A percentile compares a stretch with the other conserved stretches of the same genome.
Evolutionary conservation across 306 rosid genomes (phyloP).

Genomic region (Quercus parvula): DNA sequence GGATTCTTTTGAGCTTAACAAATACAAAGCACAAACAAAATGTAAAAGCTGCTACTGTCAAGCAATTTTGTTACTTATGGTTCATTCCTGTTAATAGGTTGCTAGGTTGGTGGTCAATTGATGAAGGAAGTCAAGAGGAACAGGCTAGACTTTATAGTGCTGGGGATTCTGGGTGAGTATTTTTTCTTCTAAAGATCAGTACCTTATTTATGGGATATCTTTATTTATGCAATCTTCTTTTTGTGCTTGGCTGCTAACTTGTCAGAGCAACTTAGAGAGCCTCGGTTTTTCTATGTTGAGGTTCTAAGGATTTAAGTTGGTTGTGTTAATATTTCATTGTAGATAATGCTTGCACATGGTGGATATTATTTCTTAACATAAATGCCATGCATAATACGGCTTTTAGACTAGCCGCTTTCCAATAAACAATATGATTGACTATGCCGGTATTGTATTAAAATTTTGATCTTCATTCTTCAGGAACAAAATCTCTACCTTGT

Average conservation of each 20-base stretch:
- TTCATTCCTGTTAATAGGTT: slow-evolving; percentile 46
- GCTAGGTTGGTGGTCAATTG: slow-evolving; percentile 97
- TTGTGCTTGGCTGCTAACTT: slow-evolving; percentile 1
- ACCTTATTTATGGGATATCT: slow-evolving; percentile 11
- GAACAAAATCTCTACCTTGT: background rate
- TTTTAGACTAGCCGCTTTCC: background rate
- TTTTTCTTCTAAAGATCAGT: background rate
- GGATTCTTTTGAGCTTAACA: slow-evolving; percentile 2
- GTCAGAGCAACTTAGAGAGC: background rate
- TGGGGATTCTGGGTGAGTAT: slow-evolving; percentile 64
- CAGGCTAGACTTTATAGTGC: slow-evolving; percentile 73
- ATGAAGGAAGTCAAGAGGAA: slow-evolving; percentile 86
- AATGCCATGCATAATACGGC: background rate
- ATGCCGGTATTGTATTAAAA: background rate
- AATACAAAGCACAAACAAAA: slow-evolving; percentile 1
- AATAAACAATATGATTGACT: background rate
- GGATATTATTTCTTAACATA: background rate
- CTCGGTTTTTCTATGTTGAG: background rate
- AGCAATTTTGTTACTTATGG: slow-evolving; percentile 14
- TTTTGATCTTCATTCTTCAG: background rate
- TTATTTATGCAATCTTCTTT: slow-evolving; percentile 5
- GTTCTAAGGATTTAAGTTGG: background rate
- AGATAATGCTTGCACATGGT: background rate
- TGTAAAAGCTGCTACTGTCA: background rate
- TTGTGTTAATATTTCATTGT: background rate